These are phyloP conservation scores for Cardamine occulta DNA, from an alignment of 345 rosid genomes.

Conservation along the genomic window DNA sequence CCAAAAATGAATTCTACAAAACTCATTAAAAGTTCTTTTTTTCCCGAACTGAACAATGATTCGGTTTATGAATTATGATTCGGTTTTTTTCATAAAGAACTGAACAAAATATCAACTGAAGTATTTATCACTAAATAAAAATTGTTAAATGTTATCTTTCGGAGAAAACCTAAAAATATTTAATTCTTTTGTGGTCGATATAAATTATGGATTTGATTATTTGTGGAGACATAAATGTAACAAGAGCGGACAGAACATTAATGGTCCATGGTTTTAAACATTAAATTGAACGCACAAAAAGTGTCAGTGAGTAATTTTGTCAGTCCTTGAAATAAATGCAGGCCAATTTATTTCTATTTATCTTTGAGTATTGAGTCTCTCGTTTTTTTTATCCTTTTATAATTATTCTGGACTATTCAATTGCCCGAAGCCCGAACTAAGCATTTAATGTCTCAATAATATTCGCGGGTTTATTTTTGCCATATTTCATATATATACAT, in stretches of 20 bases:
- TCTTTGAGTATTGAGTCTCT: not conserved
- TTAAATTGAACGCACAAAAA: slow-evolving; percentile 35
- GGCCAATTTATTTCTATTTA: slow-evolving; percentile 19
- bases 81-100: not conserved
- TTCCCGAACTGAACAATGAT: too few relatives aligned
- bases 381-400: not conserved
- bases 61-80: too few relatives aligned
- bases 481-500: not conserved
- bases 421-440: not conserved
- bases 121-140: not conserved
- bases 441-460: slow-evolving; percentile 24
- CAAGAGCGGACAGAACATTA: slow-evolving; percentile 40
- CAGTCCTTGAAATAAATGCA: slow-evolving; percentile 43
- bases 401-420: slow-evolving; percentile 31
- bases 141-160: not conserved
- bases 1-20: not conserved
- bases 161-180: not conserved
- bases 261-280: slow-evolving; percentile 40
- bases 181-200: not conserved
- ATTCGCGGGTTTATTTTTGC: slow-evolving; percentile 2
- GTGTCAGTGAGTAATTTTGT: slow-evolving; percentile 47
- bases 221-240: slow-evolving; percentile 26
- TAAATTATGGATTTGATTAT: slow-evolving; percentile 12
- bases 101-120: not conserved
- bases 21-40: not conserved